Base-by-base conservation (phyloP, 495 filamentous ascomycete genomes). In the Polyplosphaeria fusca region DNA sequence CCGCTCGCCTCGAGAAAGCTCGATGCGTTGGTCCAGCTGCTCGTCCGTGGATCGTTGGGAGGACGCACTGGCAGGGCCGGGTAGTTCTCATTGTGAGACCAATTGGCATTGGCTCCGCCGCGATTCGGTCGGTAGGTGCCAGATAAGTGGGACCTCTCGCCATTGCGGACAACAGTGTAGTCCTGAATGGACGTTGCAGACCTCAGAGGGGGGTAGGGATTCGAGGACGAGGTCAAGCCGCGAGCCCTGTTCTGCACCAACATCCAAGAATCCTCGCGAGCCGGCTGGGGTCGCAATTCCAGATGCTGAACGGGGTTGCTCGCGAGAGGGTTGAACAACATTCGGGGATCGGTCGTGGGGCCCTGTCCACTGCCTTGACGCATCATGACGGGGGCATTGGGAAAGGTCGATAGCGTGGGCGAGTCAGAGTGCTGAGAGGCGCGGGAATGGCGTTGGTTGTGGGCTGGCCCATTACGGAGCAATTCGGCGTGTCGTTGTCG, bases 1-100 rank as follows among this genome's bases (percentile, higher is more conserved):
- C 78, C 82, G 24, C 81, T 79, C 1, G 80, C 78, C 9, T 84
- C 86, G 27, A 80, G 82, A 44, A 86, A 89, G 0, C 88, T 91
- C 1, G 88, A 91, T 18, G 77, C 74, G 12, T 84, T 86, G 4
- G 84, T 86, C 67, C 82, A 68, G 61, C 75, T 76, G 14, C 30
- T 35, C 7, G 7, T 14, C 30, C 30, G 7, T 7, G 30, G 30
- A 35, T 35, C 30, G 14, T 35, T 14, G 14, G 7, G 30, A 35
- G 30, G 14, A 7, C 30, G 11, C 24, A 25, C 14, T 38, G 58
- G 24, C 48, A 48, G 4, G 20, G 27, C 9, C 56, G 57, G 12
- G 50, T n/a, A 30, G 61, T 65, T 50, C 7, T 61, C 52, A 30
- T 43, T 48, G 32, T 65, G 56, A 30, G 61, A 52, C 61, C 61